Evolutionary conservation across 192 early-diverging fungal species (phyloP).

Genomic region (Kappamyces sp.): DNA sequence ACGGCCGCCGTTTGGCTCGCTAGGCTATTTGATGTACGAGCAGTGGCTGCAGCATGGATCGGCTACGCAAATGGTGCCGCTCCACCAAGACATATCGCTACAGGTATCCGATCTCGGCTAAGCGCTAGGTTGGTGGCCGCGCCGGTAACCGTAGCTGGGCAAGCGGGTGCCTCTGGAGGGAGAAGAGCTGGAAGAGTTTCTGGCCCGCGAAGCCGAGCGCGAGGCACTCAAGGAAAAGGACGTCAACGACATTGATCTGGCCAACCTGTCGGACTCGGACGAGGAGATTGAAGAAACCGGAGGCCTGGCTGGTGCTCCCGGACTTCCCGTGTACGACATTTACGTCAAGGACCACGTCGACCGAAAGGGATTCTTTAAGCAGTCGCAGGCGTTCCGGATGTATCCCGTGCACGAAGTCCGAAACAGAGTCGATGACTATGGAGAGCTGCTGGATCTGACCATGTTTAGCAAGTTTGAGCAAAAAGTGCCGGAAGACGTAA

Average conservation of each 20-base stretch:
- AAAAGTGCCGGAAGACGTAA: constrained; percentile 35
- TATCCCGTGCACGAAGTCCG: constrained; percentile 81
- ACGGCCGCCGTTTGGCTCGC: constrained; percentile 62
- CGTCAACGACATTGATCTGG: constrained; percentile 43
- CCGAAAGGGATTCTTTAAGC: constrained; percentile 72
- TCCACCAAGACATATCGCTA: constrained; percentile 29
- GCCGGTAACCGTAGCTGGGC: constrained; percentile 20
- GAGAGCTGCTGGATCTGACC: constrained; percentile 69
- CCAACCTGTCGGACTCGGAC: constrained; percentile 64
- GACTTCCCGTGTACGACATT: constrained; percentile 63
- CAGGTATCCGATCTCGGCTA: constrained; percentile 7
- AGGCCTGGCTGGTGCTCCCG: constrained; percentile 24
- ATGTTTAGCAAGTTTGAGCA: constrained; percentile 23
- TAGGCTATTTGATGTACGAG: constrained; percentile 61
- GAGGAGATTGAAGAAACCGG: constrained; percentile 40
- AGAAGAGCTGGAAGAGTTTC: constrained; percentile 68
- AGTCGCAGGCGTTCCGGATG: constrained; percentile 68
- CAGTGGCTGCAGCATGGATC: constrained; percentile 51
- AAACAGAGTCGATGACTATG: constrained; percentile 89
- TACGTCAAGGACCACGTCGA: constrained; percentile 73
- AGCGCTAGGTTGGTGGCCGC: background rate
- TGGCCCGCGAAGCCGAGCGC: constrained; percentile 61
- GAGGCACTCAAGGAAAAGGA: constrained; percentile 50
- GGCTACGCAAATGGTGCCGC: constrained; percentile 11
- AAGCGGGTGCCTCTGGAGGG: constrained; percentile 78